Base-by-base conservation (phyloP, 805 yeast species). In the Kodamaea nitidulidarum region DNA sequence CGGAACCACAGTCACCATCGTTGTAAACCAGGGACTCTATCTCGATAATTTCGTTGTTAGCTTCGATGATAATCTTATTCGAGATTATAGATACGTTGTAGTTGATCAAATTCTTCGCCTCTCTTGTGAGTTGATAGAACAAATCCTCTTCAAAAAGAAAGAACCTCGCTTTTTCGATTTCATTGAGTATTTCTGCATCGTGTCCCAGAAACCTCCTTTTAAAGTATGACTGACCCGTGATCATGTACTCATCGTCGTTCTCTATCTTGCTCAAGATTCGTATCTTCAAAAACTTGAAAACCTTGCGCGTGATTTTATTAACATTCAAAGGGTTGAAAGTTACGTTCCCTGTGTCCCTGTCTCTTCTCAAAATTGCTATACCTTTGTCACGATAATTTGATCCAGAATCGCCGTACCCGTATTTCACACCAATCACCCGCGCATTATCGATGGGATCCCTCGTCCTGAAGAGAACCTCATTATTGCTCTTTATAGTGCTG, bases 361-460 rank as follows among this genome's bases (percentile, higher is more conserved):
- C 61, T 40, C 81, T 78, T 35, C 78, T 73, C 45, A 88, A 61
- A 0, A 84, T 58, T 0, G 95, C 97, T 31, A 82, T 61, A 2
- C 97, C 97, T 46, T 75, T 73, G 49, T 86, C 90, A 42, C 64
- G 67, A 51, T 78, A 87, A 15, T 69, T 75, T 1, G 95, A 85
- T 0, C 98, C 98, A 0, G 95, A 80, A 58, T 90, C 97, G 12
- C 84, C 90, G 63, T 77, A 91, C 0, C 98, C 98, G 54, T 84
- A 93, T 51, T 85, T 87, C 26, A 91, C 83, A 3, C 91, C 95
- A 31, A 90, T 71, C 7, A 78, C 75, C 14, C 78, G 69, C 0
- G 71, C 58, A 24, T 71, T 69, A 15, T 50, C 56, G 6, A 46
- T 18, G 6, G 78, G 80, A 40, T 76, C 81, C 39, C 80, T 71